These are phyloP conservation scores for Arachnomyces sp. DNA, from an alignment of 2,329 filamentous ascomycete species.

Conservation along the genomic window DNA sequence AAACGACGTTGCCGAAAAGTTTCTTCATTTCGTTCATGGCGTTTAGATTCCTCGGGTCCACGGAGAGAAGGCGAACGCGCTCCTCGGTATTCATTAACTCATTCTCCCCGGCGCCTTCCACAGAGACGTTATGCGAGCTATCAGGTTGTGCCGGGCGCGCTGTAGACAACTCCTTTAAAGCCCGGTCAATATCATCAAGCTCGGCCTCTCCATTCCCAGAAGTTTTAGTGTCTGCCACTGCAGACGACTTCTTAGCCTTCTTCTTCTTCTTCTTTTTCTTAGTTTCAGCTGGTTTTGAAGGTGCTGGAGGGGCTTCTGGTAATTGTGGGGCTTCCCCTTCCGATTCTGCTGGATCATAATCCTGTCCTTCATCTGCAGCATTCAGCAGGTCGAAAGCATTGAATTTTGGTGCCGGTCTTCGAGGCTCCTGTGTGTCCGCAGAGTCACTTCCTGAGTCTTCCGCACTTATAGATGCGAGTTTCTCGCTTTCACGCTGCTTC, in stretches of 20 bases:
- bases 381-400: conserved; percentile 51
- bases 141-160: conserved; percentile 13
- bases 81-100: conserved; percentile 32
- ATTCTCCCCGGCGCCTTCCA: conserved; percentile 13
- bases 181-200: conserved; percentile 60
- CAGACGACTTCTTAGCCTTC: conserved; percentile 30
- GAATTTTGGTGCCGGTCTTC: conserved; percentile 33
- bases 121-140: not conserved
- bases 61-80: conserved; percentile 48
- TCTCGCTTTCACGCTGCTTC: conserved; percentile 52
- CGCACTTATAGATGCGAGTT: conserved; percentile 29
- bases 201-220: conserved; percentile 15
- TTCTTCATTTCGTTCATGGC: conserved; percentile 85
- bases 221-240: conserved; percentile 14
- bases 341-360: conserved; percentile 23
- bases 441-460: conserved; percentile 32
- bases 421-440: conserved; percentile 32
- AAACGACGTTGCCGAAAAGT: conserved; percentile 59
- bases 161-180: conserved; percentile 53
- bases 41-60: conserved; percentile 69
- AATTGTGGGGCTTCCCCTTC: conserved; percentile 20
- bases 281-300: too few species aligned
- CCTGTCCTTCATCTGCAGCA: conserved; percentile 33
- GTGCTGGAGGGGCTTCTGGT: too few species aligned
- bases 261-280: conserved; percentile 55